These are phyloP conservation scores for Mycena rebaudengoi DNA, from an alignment of 768 basidiomycete species.

Conservation along the genomic window DNA sequence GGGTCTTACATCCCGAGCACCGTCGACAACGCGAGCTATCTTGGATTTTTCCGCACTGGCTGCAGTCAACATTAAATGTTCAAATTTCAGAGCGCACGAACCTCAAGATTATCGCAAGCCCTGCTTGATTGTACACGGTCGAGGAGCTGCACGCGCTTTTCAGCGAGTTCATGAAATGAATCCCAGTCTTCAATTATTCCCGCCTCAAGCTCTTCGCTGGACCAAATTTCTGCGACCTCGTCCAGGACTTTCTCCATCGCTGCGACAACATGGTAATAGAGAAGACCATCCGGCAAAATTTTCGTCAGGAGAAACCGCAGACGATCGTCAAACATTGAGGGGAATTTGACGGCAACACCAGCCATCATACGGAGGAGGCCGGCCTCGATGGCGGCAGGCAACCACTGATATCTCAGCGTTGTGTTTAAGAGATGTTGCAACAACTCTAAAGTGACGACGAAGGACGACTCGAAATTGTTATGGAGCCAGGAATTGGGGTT, in stretches of 20 bases:
- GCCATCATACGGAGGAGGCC: constrained; percentile 9
- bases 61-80: not conserved
- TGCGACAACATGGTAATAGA: not conserved
- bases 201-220: not conserved
- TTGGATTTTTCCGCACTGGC: not conserved
- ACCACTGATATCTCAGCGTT: constrained; percentile 2
- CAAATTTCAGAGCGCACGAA: not conserved
- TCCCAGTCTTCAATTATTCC: not conserved
- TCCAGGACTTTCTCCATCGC: not conserved
- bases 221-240: not conserved
- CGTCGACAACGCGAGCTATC: not conserved
- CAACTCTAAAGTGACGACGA: constrained; percentile 1
- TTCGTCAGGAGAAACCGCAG: not conserved
- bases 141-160: not conserved
- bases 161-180: not conserved
- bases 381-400: constrained; percentile 4
- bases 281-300: not conserved
- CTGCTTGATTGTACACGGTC: not conserved
- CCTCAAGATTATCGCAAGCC: not conserved
- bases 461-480: not conserved
- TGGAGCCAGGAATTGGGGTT: not conserved
- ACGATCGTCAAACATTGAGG: not conserved
- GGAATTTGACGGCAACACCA: not conserved
- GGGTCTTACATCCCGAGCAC: not conserved
- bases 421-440: not conserved